Evolutionary conservation across 1,139 yeast genomes (phyloP).

Genomic region (Barnettozyma hawaiiensis): DNA sequence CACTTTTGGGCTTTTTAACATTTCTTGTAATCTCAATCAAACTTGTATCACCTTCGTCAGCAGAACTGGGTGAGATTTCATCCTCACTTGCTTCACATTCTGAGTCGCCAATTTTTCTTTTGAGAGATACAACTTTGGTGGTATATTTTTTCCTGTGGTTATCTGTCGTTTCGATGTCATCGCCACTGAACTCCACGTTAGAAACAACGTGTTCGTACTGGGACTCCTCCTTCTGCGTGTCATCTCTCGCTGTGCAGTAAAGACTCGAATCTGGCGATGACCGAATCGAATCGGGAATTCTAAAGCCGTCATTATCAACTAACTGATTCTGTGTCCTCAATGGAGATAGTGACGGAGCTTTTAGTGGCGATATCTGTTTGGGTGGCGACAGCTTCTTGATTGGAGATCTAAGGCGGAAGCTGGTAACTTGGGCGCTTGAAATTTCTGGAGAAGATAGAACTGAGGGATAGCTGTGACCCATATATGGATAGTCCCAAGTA

Average conservation of each 20-base stretch:
- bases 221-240: slow-evolving; percentile 2
- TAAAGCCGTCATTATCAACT: slow-evolving; percentile 17
- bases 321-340: slow-evolving; percentile 10
- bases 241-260: slow-evolving; percentile 22
- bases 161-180: slow-evolving; percentile 3
- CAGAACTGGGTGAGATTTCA: slow-evolving; percentile 19
- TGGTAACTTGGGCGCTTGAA: slow-evolving; percentile 23
- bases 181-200: slow-evolving; percentile 18
- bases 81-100: slow-evolving; percentile 5
- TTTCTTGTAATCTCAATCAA: slow-evolving; percentile 24
- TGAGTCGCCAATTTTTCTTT: slow-evolving; percentile 7
- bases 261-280: slow-evolving; percentile 16
- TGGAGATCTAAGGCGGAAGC: slow-evolving; percentile 17
- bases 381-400: slow-evolving; percentile 11
- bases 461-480: slow-evolving; percentile 1
- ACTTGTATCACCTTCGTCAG: slow-evolving; percentile 23
- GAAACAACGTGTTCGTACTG: slow-evolving; percentile 13
- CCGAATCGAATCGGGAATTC: slow-evolving; percentile 13
- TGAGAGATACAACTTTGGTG: slow-evolving; percentile 16
- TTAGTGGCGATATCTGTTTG: background rate
- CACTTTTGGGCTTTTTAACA: slow-evolving; percentile 14
- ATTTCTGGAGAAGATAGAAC: slow-evolving; percentile 15
- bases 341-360: background rate
- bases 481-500: background rate
- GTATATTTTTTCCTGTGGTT: slow-evolving; percentile 5